Evolutionary conservation across 331 rosid genomes (phyloP).

Genomic region (Pyracantha coccinea): DNA sequence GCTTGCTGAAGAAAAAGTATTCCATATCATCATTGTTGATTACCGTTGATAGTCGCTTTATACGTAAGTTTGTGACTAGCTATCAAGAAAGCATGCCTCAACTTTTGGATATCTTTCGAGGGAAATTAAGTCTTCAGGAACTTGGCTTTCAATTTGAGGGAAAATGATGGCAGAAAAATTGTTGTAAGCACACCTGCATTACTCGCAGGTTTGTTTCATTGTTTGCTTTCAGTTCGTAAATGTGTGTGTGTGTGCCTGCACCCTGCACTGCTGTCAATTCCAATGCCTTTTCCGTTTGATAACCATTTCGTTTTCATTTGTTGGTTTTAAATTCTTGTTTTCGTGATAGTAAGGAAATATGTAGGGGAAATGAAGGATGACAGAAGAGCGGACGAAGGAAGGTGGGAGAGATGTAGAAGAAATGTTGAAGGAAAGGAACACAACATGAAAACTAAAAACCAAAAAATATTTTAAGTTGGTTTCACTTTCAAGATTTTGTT

Average conservation of each 20-base stretch:
- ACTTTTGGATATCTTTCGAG: neutral
- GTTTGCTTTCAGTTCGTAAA: neutral
- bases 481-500: no score
- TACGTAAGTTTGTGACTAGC: neutral
- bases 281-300: no score
- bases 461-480: no score
- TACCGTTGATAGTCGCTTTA: neutral
- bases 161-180: neutral
- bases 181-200: neutral
- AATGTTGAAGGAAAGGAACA: no score
- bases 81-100: conserved; percentile 3
- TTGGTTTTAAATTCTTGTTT: no score
- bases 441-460: no score
- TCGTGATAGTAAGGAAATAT: no score
- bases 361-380: no score
- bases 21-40: neutral
- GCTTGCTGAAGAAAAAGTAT: neutral
- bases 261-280: no score
- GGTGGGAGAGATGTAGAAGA: no score
- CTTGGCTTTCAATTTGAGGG: neutral
- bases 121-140: neutral
- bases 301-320: no score
- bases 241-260: neutral
- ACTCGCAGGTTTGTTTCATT: neutral
- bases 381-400: no score